phyloP scores from a whole-genome alignment of 257 asterid genomes.

The Euphrasia confusa region DNA sequence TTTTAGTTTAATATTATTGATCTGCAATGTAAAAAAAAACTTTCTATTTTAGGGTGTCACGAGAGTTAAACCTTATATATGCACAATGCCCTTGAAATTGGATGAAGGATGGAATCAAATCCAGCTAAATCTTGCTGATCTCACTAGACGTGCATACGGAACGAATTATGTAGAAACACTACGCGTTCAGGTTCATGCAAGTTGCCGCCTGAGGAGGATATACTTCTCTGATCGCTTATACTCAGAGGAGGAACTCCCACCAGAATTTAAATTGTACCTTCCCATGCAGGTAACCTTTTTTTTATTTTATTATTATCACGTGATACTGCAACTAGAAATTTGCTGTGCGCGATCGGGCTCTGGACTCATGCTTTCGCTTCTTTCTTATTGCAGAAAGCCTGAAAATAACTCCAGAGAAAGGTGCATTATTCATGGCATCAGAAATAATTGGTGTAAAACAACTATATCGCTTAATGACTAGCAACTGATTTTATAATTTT shows the following conservation, averaged over 20 bases:
- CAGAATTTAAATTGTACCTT: conserved; percentile 91
- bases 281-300: conserved; percentile 68
- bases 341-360: not conserved
- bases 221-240: conserved; percentile 91
- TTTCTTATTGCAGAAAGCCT: conserved; percentile 37
- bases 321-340: not conserved
- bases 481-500: not conserved
- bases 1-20: conserved; percentile 5
- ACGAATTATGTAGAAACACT: conserved; percentile 90
- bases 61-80: conserved; percentile 83
- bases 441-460: conserved; percentile 9
- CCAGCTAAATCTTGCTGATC: conserved; percentile 83
- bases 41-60: conserved; percentile 58
- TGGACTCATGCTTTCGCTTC: conserved; percentile 17
- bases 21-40: not conserved
- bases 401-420: conserved; percentile 18
- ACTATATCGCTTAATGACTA: not conserved
- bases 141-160: conserved; percentile 90
- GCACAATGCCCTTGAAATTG: conserved; percentile 94
- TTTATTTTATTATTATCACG: not conserved
- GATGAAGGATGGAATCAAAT: conserved; percentile 97
- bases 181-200: conserved; percentile 92
- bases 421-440: conserved; percentile 8
- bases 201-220: conserved; percentile 85
- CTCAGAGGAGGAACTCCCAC: conserved; percentile 97